Percentiles rank a stretch among this genome's conserved stretches.
phyloP scores from a whole-genome alignment of 345 rosid species.

The Lenwebbia sp. region DNA sequence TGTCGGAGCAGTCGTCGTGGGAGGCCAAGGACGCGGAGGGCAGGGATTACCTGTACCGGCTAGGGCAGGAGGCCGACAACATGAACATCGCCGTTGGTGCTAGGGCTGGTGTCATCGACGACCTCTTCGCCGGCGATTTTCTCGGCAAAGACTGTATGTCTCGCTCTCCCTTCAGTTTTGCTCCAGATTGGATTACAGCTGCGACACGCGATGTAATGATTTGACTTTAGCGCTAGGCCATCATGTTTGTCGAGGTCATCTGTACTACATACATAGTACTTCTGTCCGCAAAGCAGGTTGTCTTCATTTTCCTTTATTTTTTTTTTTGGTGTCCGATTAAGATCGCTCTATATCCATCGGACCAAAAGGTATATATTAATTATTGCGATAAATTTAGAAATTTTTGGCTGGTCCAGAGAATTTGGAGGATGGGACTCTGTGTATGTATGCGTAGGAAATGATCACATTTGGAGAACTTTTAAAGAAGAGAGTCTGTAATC shows the following conservation, averaged over 20 bases:
- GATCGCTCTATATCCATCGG: neutral
- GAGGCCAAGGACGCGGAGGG: slow-evolving; percentile 75
- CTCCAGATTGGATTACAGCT: neutral
- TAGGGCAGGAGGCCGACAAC: slow-evolving; percentile 80
- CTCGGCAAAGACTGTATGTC: slow-evolving; percentile 78
- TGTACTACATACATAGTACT: too few species aligned
- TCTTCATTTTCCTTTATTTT: neutral
- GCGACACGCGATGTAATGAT: neutral
- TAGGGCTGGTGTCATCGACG: slow-evolving; percentile 64
- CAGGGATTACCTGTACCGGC: slow-evolving; percentile 67
- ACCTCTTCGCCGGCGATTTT: slow-evolving; percentile 72
- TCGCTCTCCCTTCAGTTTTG: neutral
- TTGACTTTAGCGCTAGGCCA: neutral
- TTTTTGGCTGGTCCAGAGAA: neutral
- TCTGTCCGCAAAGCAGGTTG: neutral
- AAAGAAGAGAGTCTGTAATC: neutral
- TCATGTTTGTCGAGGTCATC: neutral
- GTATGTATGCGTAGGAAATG: neutral
- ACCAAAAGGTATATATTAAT: too few species aligned
- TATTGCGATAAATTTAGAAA: neutral
- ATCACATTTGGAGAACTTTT: neutral
- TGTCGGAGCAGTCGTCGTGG: slow-evolving; percentile 92
- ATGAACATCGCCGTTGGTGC: slow-evolving; percentile 88
- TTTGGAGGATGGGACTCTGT: neutral
- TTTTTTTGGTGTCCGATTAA: neutral